These are phyloP conservation scores for Penicillium brasilianum DNA, from an alignment of 2,329 filamentous ascomycete genomes.

Conservation along the genomic window DNA sequence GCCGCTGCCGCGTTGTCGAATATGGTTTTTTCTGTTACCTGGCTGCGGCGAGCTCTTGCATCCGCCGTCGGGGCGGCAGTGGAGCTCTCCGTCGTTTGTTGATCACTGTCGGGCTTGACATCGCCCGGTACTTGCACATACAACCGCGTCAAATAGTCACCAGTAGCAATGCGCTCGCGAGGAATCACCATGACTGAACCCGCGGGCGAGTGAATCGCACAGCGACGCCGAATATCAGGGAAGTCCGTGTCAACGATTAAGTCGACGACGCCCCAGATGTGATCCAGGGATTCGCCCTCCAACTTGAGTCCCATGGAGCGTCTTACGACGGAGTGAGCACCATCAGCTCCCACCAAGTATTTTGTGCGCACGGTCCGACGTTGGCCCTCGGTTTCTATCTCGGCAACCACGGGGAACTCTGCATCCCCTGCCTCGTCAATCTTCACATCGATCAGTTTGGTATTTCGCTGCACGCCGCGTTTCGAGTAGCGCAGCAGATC, in stretches of 20 bases:
- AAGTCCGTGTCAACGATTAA: conserved; percentile 74
- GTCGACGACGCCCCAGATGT: conserved; percentile 80
- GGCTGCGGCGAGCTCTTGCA: conserved; percentile 66
- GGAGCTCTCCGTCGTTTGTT: conserved; percentile 20
- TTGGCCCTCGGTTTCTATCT: conserved; percentile 37
- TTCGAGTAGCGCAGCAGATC: conserved; percentile 68
- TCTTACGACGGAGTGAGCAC: conserved; percentile 69
- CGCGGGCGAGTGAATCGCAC: conserved; percentile 73
- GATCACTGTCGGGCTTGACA: conserved; percentile 34
- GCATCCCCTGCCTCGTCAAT: conserved; percentile 58
- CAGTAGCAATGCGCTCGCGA: conserved; percentile 63
- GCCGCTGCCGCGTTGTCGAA: conserved; percentile 69
- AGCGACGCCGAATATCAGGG: conserved; percentile 80
- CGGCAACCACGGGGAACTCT: conserved; percentile 44
- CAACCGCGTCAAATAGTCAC: conserved; percentile 72
- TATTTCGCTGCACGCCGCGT: conserved; percentile 64
- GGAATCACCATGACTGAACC: conserved; percentile 83
- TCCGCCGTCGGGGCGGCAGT: conserved; percentile 65
- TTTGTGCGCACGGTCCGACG: conserved; percentile 62
- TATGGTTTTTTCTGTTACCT: conserved; percentile 67
- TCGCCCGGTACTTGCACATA: conserved; percentile 56
- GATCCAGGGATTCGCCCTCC: conserved; percentile 70
- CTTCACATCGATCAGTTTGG: conserved; percentile 66
- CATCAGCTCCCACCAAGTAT: conserved; percentile 74
- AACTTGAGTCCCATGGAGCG: conserved; percentile 58